phyloP scores from a whole-genome alignment of 2,329 filamentous ascomycete genomes.

The Nakataea oryzae region DNA sequence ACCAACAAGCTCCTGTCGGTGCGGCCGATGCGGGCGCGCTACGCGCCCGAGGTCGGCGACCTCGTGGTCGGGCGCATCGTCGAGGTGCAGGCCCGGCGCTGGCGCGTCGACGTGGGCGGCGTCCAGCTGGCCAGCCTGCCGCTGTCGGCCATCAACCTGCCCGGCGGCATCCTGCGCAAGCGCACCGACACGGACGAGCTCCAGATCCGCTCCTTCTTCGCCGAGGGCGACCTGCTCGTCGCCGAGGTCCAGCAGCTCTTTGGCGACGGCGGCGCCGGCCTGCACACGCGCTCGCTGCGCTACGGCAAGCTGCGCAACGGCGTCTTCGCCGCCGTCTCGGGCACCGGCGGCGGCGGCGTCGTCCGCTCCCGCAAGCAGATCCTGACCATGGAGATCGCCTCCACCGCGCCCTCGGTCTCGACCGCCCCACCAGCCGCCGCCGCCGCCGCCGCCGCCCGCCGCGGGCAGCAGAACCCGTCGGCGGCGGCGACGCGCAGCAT shows the following conservation, averaged over 20 bases:
- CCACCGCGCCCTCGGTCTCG: slow-evolving; percentile 5
- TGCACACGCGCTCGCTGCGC: slow-evolving; percentile 84
- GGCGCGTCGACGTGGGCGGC: slow-evolving; percentile 90
- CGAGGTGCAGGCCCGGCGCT: slow-evolving; percentile 85
- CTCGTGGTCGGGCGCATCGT: slow-evolving; percentile 88
- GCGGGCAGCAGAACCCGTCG: background rate
- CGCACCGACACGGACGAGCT: slow-evolving; percentile 93
- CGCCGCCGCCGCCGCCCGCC: slow-evolving; percentile 21
- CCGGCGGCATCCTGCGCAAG: slow-evolving; percentile 82
- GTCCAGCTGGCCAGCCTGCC: slow-evolving; percentile 77
- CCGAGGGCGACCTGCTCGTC: slow-evolving; percentile 85
- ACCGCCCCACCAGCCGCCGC: slow-evolving; percentile 16
- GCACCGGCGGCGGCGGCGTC: slow-evolving; percentile 67
- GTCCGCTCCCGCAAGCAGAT: slow-evolving; percentile 77
- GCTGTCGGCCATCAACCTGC: slow-evolving; percentile 85
- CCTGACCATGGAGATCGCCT: slow-evolving; percentile 60
- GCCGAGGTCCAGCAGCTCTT: slow-evolving; percentile 90
- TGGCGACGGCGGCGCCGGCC: slow-evolving; percentile 70
- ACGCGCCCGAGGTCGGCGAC: slow-evolving; percentile 93
- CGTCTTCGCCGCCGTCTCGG: slow-evolving; percentile 72
- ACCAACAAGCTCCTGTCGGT: slow-evolving; percentile 97
- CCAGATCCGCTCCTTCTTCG: slow-evolving; percentile 95
- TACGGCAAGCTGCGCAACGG: slow-evolving; percentile 96
- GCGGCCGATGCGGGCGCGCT: slow-evolving; percentile 79
- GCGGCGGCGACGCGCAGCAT: slow-evolving; percentile 56